Evolutionary conservation across 2,329 filamentous ascomycete genomes (phyloP).

Genomic region (Seiridium unicorne): DNA sequence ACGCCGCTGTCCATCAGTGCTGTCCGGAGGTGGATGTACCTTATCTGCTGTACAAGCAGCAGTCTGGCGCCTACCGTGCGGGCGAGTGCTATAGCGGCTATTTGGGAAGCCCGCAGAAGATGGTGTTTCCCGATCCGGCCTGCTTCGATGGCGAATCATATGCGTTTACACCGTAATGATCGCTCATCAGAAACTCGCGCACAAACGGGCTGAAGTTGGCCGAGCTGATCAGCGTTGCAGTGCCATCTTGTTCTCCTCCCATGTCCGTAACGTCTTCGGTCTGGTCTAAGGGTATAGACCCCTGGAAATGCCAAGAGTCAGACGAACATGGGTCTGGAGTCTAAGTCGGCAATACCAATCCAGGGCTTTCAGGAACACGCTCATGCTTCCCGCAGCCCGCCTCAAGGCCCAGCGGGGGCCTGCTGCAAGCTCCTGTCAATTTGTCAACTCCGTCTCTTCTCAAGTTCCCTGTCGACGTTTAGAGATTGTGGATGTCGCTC

Average conservation of each 20-base stretch:
- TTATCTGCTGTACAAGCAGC: no score
- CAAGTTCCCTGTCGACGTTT: conserved; percentile 36
- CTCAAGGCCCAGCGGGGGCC: conserved; percentile 1
- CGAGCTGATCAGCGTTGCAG: neutral
- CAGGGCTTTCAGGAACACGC: conserved; percentile 9
- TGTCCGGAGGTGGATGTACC: no score
- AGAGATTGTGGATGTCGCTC: conserved; percentile 37
- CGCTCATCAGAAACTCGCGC: neutral
- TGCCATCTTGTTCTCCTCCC: conserved; percentile 6
- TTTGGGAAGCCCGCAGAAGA: no score
- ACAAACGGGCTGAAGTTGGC: neutral
- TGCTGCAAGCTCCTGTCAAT: conserved; percentile 24
- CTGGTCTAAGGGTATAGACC: neutral
- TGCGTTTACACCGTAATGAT: no score
- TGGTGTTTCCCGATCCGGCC: no score
- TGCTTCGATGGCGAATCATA: no score
- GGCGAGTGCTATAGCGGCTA: no score
- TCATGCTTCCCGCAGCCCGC: conserved; percentile 14
- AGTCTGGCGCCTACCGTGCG: no score
- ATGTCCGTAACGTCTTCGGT: conserved; percentile 6
- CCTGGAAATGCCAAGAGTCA: conserved; percentile 5
- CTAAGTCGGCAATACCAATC: conserved; percentile 12
- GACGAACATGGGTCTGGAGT: conserved; percentile 4
- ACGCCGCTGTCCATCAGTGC: no score
- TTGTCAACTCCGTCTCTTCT: conserved; percentile 27